phyloP scores from a whole-genome alignment of 441 rosid species.

The Rhodomyrtus psidioides region DNA sequence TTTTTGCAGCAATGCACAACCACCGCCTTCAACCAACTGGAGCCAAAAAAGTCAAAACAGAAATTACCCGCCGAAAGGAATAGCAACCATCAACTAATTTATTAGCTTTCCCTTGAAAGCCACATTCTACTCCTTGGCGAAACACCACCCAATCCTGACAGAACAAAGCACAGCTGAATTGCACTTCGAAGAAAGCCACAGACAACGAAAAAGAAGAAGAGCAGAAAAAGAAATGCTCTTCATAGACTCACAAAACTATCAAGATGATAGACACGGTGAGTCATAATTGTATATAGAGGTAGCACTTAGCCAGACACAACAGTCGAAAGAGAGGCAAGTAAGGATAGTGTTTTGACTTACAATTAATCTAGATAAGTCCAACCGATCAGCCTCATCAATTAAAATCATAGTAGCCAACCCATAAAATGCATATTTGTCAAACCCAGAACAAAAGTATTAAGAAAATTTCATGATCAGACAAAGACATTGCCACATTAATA shows the following conservation, averaged over 20 bases:
- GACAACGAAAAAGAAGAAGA: neutral
- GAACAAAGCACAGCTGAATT: neutral
- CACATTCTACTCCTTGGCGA: slow-evolving; percentile 90
- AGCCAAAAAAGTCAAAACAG: too few relatives aligned
- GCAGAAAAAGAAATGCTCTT: neutral
- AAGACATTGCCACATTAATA: neutral
- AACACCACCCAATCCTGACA: slow-evolving; percentile 69
- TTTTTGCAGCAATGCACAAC: slow-evolving; percentile 56
- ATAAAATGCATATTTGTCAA: slow-evolving; percentile 74
- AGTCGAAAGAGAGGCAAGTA: neutral
- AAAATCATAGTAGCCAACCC: slow-evolving; percentile 90
- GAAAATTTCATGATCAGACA: neutral
- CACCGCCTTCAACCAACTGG: slow-evolving; percentile 55
- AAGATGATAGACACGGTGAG: neutral
- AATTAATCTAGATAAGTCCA: slow-evolving; percentile 60
- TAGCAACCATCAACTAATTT: slow-evolving; percentile 95
- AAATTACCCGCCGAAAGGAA: slow-evolving; percentile 91
- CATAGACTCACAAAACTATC: neutral
- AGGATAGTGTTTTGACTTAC: slow-evolving; percentile 28
- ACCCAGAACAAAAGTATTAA: slow-evolving; percentile 15
- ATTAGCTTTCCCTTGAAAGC: slow-evolving; percentile 93
- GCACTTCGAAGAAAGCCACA: neutral
- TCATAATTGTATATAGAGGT: neutral
- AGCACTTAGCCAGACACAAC: too few relatives aligned
- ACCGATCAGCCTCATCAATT: slow-evolving; percentile 61